Percentiles rank a stretch among this genome's conserved stretches.
These are phyloP conservation scores for Albugo candida DNA, from an alignment of 352 stramenopile species.

Conservation along the genomic window DNA sequence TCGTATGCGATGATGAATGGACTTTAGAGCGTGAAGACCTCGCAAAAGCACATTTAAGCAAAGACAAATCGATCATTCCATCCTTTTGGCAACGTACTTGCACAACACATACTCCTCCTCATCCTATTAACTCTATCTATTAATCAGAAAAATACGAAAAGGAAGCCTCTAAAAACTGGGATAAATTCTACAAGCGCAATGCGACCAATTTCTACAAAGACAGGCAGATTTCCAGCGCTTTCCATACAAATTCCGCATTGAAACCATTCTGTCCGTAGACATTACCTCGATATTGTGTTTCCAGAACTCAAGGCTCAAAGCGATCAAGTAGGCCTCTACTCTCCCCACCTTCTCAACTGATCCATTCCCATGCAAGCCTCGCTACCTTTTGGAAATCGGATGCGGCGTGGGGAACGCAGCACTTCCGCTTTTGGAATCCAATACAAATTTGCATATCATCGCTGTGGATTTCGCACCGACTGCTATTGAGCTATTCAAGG, in stretches of 20 bases:
- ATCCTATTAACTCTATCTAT: constrained; percentile 2
- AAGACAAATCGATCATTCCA: constrained; percentile 62
- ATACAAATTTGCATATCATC: constrained; percentile 65
- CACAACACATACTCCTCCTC: not conserved
- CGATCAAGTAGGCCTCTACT: constrained; percentile 2
- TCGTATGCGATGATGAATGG: constrained; percentile 72
- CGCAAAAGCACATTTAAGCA: constrained; percentile 34
- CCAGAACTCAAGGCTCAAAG: constrained; percentile 54
- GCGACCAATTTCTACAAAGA: constrained; percentile 92
- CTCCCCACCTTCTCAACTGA: not conserved
- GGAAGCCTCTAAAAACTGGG: constrained; percentile 78
- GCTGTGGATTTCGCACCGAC: constrained; percentile 87
- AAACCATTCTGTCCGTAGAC: constrained; percentile 10
- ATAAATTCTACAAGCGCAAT: constrained; percentile 89
- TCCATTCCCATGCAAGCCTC: constrained; percentile 11
- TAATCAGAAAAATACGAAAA: constrained; percentile 54
- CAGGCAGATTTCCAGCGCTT: constrained; percentile 21
- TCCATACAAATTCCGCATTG: not conserved
- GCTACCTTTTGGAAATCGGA: constrained; percentile 84
- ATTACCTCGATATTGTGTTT: constrained; percentile 89
- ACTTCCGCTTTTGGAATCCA: constrained; percentile 85
- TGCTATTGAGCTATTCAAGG: constrained; percentile 84
- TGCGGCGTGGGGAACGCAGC: constrained; percentile 91
- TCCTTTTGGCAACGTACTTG: constrained; percentile 55
- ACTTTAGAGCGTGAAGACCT: constrained; percentile 56